Evolutionary conservation across 2,329 filamentous ascomycete genomes (phyloP), one percentile per base, ranked within the genome.

Genomic region (Macrophomina tecta): DNA sequence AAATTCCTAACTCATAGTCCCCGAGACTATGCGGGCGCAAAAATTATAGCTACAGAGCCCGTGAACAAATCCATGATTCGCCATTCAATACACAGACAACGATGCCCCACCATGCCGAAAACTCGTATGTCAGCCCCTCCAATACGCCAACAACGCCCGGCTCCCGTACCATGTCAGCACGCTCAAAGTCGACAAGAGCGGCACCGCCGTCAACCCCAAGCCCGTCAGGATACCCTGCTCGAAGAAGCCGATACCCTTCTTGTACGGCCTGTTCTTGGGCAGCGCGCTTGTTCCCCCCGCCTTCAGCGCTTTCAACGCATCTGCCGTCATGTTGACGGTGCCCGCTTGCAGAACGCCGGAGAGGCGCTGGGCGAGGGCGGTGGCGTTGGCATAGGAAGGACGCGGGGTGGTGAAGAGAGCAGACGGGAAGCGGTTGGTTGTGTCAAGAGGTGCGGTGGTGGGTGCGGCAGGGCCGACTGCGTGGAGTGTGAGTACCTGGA

Each of bases 371-470:
- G 69, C 66, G 3, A 64, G 30, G 2, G 66, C 9, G 0, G 70
- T 68, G 1, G 69, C 46, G 14, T 66, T 69, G 32, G 74, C 71
- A 63, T 71, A 81, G 46, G 84, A 81, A 12, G 84, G 83, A 5
- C 81, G 78, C 0, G 80, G 73, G 1, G 77, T 65, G 1, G 82
- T 81, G 72, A 87, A 85, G 67, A 82, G 80, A 0, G 76, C 72
- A 3, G 71, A 71, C 8, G 74, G 75, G 70, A 86, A 86, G 28
- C 83, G 78, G 6, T 52, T 52, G 68, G 73, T 58, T 68, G 69
- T 38, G 71, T 73, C 56, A 69, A 74, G 18, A 68, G 72, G 48
- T 62, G 70, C 70, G 70, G 70, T n/a, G 69, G 73, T 28, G 16
- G 78, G 80, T 32, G 77, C 75, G 32, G 78, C 77, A 3, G 77